phyloP scores from a whole-genome alignment of 768 basidiomycete genomes.

The Lentinula lateritia region DNA sequence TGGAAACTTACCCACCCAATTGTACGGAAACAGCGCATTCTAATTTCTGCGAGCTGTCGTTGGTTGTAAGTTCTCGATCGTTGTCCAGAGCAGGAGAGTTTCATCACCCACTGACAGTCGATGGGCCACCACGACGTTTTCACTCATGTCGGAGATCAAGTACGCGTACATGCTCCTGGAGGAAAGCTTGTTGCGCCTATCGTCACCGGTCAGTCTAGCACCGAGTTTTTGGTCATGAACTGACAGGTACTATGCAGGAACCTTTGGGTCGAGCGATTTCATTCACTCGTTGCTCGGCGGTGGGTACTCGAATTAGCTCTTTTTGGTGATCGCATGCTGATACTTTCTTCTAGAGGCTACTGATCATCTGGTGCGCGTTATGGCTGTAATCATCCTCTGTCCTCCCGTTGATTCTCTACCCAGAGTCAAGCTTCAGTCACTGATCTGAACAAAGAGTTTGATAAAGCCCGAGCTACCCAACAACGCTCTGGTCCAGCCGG shows the following conservation, averaged over 20 bases:
- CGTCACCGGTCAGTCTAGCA: constrained; percentile 55
- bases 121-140: constrained; percentile 79
- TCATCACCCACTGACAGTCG: constrained; percentile 13
- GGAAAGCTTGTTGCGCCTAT: constrained; percentile 76
- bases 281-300: constrained; percentile 71
- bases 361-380: constrained; percentile 48
- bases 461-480: constrained; percentile 57
- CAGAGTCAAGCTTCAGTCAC: constrained; percentile 69
- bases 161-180: constrained; percentile 66
- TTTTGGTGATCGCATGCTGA: background rate
- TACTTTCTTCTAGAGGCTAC: constrained; percentile 41
- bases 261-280: constrained; percentile 78
- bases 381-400: background rate
- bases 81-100: background rate
- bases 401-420: background rate
- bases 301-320: constrained; percentile 24
- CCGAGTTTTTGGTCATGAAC: background rate
- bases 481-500: constrained; percentile 29
- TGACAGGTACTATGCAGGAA: constrained; percentile 31
- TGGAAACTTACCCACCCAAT: background rate
- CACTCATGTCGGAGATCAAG: constrained; percentile 79
- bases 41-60: constrained; percentile 83
- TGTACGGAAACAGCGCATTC: constrained; percentile 52
- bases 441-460: constrained; percentile 77
- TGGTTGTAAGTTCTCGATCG: constrained; percentile 32